Evolutionary conservation across 2,329 filamentous ascomycete genomes (phyloP).

Genomic region (Arthrobotrys pseudoclavata): DNA sequence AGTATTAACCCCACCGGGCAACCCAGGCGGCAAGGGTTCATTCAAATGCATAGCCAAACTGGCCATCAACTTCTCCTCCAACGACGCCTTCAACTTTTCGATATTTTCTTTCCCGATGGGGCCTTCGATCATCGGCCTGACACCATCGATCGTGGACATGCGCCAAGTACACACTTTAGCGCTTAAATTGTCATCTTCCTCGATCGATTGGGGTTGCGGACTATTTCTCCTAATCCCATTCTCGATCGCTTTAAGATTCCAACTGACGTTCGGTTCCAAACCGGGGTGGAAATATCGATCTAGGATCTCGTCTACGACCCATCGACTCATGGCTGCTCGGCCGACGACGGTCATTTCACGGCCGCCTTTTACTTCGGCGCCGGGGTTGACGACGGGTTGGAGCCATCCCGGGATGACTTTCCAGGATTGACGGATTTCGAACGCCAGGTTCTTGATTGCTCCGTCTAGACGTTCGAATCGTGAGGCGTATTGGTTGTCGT

Average conservation of each 20-base stretch:
- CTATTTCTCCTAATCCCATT: conserved; percentile 85
- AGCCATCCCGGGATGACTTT: conserved; percentile 84
- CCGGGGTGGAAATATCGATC: conserved; percentile 92
- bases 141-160: conserved; percentile 91
- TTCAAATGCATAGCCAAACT: conserved; percentile 80
- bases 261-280: conserved; percentile 81
- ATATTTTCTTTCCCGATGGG: conserved; percentile 77
- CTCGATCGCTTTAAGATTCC: conserved; percentile 86
- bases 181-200: conserved; percentile 89
- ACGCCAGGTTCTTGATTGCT: conserved; percentile 92
- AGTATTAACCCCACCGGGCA: conserved; percentile 85
- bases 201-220: conserved; percentile 79
- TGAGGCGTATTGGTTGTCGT: conserved; percentile 92
- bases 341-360: conserved; percentile 98
- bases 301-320: conserved; percentile 92
- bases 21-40: conserved; percentile 84
- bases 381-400: conserved; percentile 81
- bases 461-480: conserved; percentile 92
- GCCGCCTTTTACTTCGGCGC: conserved; percentile 86
- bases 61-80: conserved; percentile 77
- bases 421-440: conserved; percentile 98
- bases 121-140: conserved; percentile 78
- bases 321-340: conserved; percentile 86
- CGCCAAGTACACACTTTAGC: conserved; percentile 93
- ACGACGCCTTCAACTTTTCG: conserved; percentile 76